These are phyloP conservation scores for Brassica incana DNA, from an alignment of 345 rosid species.

Conservation along the genomic window DNA sequence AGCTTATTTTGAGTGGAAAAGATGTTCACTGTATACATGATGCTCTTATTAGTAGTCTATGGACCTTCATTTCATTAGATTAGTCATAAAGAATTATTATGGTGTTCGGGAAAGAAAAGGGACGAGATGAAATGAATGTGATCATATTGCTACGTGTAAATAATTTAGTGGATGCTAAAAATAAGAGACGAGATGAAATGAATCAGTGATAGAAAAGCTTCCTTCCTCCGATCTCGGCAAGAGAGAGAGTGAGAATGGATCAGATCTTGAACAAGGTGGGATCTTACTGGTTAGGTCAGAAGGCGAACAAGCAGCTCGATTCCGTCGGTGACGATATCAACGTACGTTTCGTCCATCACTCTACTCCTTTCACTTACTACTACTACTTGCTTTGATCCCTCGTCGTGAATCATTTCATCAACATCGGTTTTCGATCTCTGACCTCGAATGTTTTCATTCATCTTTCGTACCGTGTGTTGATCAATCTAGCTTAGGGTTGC, in stretches of 20 bases:
- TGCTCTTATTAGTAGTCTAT: neutral
- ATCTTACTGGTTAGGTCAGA: conserved; percentile 75
- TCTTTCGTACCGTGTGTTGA: neutral
- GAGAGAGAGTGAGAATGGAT: conserved; percentile 55
- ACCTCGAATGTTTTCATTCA: neutral
- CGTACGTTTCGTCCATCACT: conserved; percentile 39
- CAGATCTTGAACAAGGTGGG: conserved; percentile 89
- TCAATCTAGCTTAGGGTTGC: neutral
- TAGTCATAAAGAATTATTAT: neutral
- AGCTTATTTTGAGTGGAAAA: too few relatives aligned
- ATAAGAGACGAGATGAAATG: neutral
- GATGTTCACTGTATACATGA: neutral
- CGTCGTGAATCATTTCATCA: neutral
- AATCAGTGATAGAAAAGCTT: neutral
- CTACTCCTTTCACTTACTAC: neutral
- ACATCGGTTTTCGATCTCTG: neutral
- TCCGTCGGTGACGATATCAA: conserved; percentile 89
- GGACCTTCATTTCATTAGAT: neutral
- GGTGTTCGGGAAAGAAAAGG: neutral
- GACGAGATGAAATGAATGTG: neutral
- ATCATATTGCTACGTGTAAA: neutral
- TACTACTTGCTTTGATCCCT: neutral
- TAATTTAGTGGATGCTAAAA: neutral
- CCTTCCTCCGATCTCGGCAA: conserved; percentile 26
- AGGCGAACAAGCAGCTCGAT: conserved; percentile 75